Evolutionary conservation across 352 stramenopile genomes (phyloP).

Genomic region (Elongisporangium undulatum): DNA sequence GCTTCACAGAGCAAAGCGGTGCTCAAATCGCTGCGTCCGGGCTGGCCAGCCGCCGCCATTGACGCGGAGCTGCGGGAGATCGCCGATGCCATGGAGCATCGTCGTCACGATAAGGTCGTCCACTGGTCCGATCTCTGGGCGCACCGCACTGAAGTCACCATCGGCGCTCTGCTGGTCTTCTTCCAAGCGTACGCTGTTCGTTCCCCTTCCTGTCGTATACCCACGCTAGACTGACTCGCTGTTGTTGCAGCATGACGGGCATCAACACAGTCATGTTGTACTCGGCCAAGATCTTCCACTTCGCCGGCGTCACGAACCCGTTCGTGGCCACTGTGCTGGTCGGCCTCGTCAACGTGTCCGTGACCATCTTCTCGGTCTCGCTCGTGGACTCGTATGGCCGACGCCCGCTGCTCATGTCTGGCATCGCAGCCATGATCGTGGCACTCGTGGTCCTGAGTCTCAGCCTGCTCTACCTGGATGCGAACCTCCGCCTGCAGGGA

Average conservation of each 20-base stretch:
- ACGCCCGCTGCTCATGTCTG: conserved; percentile 62
- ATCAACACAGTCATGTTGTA: conserved; percentile 93
- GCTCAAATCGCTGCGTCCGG: conserved; percentile 38
- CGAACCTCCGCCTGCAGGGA: conserved; percentile 42
- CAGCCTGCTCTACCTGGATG: conserved; percentile 56
- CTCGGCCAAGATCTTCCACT: conserved; percentile 89
- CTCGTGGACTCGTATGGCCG: conserved; percentile 77
- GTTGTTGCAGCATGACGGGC: conserved; percentile 60
- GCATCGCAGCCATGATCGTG: conserved; percentile 71
- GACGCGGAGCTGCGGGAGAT: conserved; percentile 66
- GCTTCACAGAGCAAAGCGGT: conserved; percentile 15
- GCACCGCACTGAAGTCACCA: conserved; percentile 53
- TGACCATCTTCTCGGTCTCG: conserved; percentile 74
- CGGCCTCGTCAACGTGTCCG: conserved; percentile 61
- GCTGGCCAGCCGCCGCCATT: conserved; percentile 25
- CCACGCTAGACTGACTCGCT: no score
- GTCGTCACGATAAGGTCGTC: conserved; percentile 30
- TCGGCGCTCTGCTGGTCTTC: conserved; percentile 68
- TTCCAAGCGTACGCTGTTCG: conserved; percentile 61
- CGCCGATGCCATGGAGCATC: conserved; percentile 53
- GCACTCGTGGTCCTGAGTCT: conserved; percentile 61
- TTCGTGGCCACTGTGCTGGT: conserved; percentile 81
- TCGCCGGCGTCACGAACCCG: conserved; percentile 83
- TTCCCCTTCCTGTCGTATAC: no score
- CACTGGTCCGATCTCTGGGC: conserved; percentile 49